Percentiles rank a stretch among this genome's conserved stretches.
These are phyloP conservation scores for Aspergillus sergii DNA, from an alignment of 2,329 filamentous ascomycete genomes.

Conservation along the genomic window DNA sequence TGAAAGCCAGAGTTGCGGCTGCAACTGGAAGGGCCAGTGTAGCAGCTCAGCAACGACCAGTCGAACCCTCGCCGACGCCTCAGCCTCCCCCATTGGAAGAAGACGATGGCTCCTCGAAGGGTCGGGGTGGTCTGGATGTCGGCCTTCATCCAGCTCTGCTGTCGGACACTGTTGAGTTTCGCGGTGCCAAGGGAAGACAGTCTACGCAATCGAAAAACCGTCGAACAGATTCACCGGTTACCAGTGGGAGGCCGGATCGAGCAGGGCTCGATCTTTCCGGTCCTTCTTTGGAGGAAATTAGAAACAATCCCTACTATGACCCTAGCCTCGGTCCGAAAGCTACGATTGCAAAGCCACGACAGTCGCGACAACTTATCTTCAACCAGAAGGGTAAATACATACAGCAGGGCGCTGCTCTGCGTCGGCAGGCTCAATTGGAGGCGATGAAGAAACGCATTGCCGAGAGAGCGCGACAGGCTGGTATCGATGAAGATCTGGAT, in stretches of 20 bases:
- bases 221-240: slow-evolving; percentile 48
- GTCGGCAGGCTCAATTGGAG: slow-evolving; percentile 85
- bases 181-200: slow-evolving; percentile 44
- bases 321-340: slow-evolving; percentile 64
- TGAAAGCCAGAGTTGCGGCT: slow-evolving; percentile 78
- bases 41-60: slow-evolving; percentile 49
- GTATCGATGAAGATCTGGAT: slow-evolving; percentile 87
- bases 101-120: slow-evolving; percentile 53
- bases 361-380: slow-evolving; percentile 79
- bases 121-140: slow-evolving; percentile 70
- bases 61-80: slow-evolving; percentile 29
- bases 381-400: slow-evolving; percentile 98
- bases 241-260: slow-evolving; percentile 44
- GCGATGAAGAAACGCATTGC: slow-evolving; percentile 94
- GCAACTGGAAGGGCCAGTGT: slow-evolving; percentile 60
- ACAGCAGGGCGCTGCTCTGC: slow-evolving; percentile 84
- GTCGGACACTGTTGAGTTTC: slow-evolving; percentile 51
- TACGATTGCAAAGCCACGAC: slow-evolving; percentile 61
- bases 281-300: slow-evolving; percentile 60
- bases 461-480: slow-evolving; percentile 82
- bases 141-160: slow-evolving; percentile 76
- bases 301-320: slow-evolving; percentile 82
- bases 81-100: slow-evolving; percentile 47
- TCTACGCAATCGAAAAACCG: slow-evolving; percentile 56
- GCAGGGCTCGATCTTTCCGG: slow-evolving; percentile 60